Base-by-base conservation (phyloP, 2,329 filamentous ascomycete species). In the Ophiocordyceps polyrhachis-furcata region DNA sequence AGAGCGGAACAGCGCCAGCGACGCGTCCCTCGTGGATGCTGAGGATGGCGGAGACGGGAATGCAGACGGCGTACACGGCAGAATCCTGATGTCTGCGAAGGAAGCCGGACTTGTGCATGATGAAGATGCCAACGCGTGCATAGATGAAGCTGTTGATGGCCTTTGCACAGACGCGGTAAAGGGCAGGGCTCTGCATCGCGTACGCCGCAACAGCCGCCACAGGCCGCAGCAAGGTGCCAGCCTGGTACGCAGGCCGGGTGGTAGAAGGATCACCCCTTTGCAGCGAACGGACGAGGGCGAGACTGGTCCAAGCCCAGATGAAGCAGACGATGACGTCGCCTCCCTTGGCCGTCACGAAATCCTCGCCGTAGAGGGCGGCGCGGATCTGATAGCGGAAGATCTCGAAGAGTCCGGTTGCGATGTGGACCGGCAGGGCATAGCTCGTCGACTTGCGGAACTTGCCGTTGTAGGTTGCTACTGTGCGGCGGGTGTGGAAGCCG, bases 91-190 rank as follows among this genome's bases (percentile, higher is more conserved):
- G 43, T 15, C 31, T 44, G 13, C 43, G 35, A 25, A 44, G 40
- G 37, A 44, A 29, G n/a, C 43, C 43, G 8, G 43, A 44, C 35
- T 40, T 23, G 38, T 44, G 35, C 23, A 44, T 38, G n/a, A 44
- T 31, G n/a, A 44, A 44, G 37, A 44, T 28, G 17, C 43, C 43
- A 4, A 23, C 23, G 3, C 43, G 43, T 3, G 43, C 43, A 19
- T 44, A 44, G 35, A 44, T 23, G 43, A 44, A 44, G 23, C 43
- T 44, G 43, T 44, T 44, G 35, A 44, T 40, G 21, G 40, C 37
- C 35, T 44, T 44, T 4, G 43, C 35, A 2, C 43, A 38, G 2
- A 38, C 43, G 11, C 43, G 35, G 21, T 44, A 44, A 15, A 44
- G 9, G 3, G 37, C 17, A n/a, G 28, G 37, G 17, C 25, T 40